A percentile compares a stretch with the other conserved stretches of the same genome.
These are phyloP conservation scores for Holtermannia corniformis DNA, from an alignment of 768 basidiomycete species.

Conservation along the genomic window DNA sequence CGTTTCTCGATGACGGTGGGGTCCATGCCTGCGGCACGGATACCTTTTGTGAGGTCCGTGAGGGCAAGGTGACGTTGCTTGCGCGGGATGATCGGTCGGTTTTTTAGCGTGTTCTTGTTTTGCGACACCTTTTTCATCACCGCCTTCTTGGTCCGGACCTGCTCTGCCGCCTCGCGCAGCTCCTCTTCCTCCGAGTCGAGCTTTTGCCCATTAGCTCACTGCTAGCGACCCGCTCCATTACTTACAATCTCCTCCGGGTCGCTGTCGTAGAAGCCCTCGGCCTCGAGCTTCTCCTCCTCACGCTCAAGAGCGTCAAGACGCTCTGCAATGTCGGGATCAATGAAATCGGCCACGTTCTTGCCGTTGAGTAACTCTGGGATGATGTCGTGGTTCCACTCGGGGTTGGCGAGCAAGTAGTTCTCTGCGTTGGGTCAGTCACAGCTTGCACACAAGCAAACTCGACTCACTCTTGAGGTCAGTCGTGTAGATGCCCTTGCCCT, in stretches of 20 bases:
- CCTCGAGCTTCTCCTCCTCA: slow-evolving; percentile 88
- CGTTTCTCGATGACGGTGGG: slow-evolving; percentile 78
- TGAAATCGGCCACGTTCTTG: slow-evolving; percentile 97
- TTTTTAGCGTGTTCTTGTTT: slow-evolving; percentile 79
- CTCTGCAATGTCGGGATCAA: slow-evolving; percentile 93
- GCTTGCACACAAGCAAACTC: background rate
- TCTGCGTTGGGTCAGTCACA: slow-evolving; percentile 48
- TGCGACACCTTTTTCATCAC: slow-evolving; percentile 56
- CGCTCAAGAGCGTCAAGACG: slow-evolving; percentile 94
- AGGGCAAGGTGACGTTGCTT: slow-evolving; percentile 57
- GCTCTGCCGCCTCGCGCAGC: slow-evolving; percentile 55
- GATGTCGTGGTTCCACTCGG: slow-evolving; percentile 88
- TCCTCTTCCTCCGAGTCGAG: slow-evolving; percentile 58
- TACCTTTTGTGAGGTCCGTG: slow-evolving; percentile 63
- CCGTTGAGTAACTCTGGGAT: slow-evolving; percentile 99
- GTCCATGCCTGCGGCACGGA: slow-evolving; percentile 83
- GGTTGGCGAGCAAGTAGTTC: slow-evolving; percentile 77
- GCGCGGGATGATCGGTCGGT: slow-evolving; percentile 65
- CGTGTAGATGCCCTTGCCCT: slow-evolving; percentile 75
- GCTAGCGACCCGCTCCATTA: slow-evolving; percentile 5
- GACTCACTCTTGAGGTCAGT: slow-evolving; percentile 77
- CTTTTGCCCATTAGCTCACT: slow-evolving; percentile 20
- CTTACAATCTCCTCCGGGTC: slow-evolving; percentile 71
- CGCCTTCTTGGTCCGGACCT: slow-evolving; percentile 51
- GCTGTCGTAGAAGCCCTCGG: slow-evolving; percentile 87